Evolutionary conservation across 139 green algal genomes (phyloP).

Genomic region (Chlamydomonas sphaeroides): DNA sequence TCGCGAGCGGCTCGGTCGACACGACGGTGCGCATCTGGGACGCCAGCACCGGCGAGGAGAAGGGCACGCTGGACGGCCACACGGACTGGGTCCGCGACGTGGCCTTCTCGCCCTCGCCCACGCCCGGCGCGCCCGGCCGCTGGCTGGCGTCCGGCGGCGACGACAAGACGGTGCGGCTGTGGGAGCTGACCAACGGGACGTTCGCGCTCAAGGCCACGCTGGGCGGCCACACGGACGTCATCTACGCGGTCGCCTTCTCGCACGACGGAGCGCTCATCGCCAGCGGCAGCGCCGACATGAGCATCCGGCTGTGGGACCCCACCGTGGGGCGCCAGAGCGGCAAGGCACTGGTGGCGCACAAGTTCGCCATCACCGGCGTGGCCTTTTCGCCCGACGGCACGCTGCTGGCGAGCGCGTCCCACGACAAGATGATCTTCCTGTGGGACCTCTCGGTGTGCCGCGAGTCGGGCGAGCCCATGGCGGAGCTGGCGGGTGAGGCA

Average conservation of each 20-base stretch:
- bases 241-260: neutral
- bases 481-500: neutral
- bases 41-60: conserved; percentile 31
- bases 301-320: conserved; percentile 30
- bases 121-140: neutral
- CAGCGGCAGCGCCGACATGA: conserved; percentile 5
- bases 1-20: conserved; percentile 42
- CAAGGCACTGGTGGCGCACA: conserved; percentile 29
- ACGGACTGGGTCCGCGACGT: conserved; percentile 38
- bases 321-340: conserved; percentile 5
- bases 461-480: neutral
- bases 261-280: conserved; percentile 8
- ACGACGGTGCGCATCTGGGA: conserved; percentile 49
- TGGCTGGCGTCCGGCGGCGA: conserved; percentile 29
- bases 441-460: conserved; percentile 9
- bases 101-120: neutral
- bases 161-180: conserved; percentile 37
- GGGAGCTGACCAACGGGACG: neutral
- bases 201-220: neutral
- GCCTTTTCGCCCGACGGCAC: neutral
- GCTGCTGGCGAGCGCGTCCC: conserved; percentile 3
- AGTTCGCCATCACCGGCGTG: conserved; percentile 19
- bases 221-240: conserved; percentile 17
- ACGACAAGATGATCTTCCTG: conserved; percentile 36
- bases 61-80: conserved; percentile 27